Evolutionary conservation across 140 eudicot species (phyloP), one percentile per base, ranked within the genome.

Genomic region (Cichorium intybus): DNA sequence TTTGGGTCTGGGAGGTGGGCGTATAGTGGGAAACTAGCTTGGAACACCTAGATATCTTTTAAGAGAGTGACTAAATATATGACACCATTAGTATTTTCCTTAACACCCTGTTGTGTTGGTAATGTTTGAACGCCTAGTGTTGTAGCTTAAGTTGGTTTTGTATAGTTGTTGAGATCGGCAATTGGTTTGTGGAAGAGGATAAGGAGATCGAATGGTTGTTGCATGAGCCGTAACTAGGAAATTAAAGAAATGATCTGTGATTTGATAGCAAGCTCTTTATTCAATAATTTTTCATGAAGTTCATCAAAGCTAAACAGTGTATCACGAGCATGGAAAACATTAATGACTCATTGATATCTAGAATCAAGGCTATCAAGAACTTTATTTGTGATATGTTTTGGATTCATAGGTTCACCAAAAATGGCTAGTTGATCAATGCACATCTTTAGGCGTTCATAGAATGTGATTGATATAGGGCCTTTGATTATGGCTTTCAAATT

Each of bases 251-350:
- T 2, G 58, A 11, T 9, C 2, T 52, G 58, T 2, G 11, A 52
- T 21, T 52, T 21, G 10, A 46, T n/a, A n/a, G 52, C 52, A 46
- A 46, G 23, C 10, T 46, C 52, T 46, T 10, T 9, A 8, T 52
- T 21, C 10, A 52, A 10, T 6, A 52, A 22, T 22, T 22, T 22
- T 22, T 52, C 58, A 22, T 52, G 58, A 4, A 52, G 31, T 52
- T 52, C 31, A 10, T 52, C 58, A 52, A 52, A 52, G 11, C 58
- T 5, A 18, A 52, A 18, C 4, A 6, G 58, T 52, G 58, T 52
- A 52, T 52, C 58, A 10, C 31, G 58, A 52, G 58, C 58, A 52
- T 52, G 58, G 10, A 52, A 27, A 6, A 21, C 58, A 6, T 52
- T n/a, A 22, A 52, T 22, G 31, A 52, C 58, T 21, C 58, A 15